Percentiles rank a stretch among this genome's conserved stretches.
Evolutionary conservation across 129 eudicot genomes (phyloP).

Genomic region (Kitagawia praeruptora): DNA sequence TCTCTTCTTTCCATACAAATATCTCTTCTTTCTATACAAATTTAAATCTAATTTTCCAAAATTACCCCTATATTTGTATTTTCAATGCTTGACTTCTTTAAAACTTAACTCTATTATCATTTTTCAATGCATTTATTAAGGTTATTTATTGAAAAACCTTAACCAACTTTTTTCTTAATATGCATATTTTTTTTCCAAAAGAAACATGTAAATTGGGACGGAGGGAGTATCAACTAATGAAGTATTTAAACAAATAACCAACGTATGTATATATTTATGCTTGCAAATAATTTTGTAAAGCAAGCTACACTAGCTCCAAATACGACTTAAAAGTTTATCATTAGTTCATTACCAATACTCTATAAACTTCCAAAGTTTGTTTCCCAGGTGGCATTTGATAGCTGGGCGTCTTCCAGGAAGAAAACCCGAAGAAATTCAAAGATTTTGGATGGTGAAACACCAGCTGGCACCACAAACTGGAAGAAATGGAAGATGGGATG

Average conservation of each 20-base stretch:
- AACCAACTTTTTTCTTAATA: no score
- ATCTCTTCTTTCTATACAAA: no score
- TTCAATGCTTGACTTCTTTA: no score
- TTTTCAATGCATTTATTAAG: no score
- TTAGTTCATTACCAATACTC: neutral
- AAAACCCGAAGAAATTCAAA: conserved; percentile 67
- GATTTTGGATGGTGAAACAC: conserved; percentile 67
- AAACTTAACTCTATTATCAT: no score
- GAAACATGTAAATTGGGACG: no score
- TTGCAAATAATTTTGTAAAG: no score
- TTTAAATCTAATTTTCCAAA: no score
- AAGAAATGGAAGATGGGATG: neutral
- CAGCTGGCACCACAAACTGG: neutral
- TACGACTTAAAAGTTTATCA: neutral
- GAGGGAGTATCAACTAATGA: neutral
- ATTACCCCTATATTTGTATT: no score
- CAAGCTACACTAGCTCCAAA: neutral
- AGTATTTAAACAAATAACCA: neutral
- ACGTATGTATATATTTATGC: neutral
- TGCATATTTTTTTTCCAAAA: no score
- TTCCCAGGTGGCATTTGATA: conserved; percentile 59
- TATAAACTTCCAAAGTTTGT: neutral
- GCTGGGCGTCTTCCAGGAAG: conserved; percentile 75
- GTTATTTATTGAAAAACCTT: no score
- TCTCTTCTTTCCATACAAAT: no score